phyloP scores from a whole-genome alignment of 371 early-diverging fungal genomes.

The Mortierella sp. region DNA sequence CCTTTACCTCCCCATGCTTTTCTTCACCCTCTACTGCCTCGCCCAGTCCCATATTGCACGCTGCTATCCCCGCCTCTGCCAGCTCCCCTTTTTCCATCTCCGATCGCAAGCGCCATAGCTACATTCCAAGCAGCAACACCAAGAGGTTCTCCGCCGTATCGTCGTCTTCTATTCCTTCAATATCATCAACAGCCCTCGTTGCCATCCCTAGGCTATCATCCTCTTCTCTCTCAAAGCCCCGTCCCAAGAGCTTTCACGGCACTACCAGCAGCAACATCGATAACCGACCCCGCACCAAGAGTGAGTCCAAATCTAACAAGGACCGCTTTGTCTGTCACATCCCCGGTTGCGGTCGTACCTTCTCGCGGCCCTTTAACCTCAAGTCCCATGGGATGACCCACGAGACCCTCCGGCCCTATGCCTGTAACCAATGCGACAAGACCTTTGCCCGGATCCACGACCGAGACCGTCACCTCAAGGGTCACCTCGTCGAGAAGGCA shows the following conservation, averaged over 20 bases:
- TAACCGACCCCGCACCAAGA: neutral
- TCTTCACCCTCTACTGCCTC: conserved; percentile 13
- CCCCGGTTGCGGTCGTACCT: conserved; percentile 30
- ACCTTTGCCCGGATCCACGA: conserved; percentile 45
- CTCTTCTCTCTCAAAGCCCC: neutral
- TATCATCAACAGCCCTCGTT: neutral
- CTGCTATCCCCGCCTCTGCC: neutral
- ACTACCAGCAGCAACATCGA: neutral
- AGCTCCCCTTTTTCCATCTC: neutral
- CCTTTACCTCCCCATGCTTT: neutral
- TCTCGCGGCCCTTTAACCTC: conserved; percentile 45
- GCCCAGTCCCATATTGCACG: conserved; percentile 4
- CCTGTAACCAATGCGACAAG: conserved; percentile 28
- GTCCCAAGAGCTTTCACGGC: neutral
- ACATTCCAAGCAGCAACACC: neutral
- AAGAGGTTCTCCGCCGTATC: neutral
- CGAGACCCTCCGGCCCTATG: conserved; percentile 22
- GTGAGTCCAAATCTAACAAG: neutral
- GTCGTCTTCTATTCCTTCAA: neutral
- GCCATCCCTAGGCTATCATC: neutral
- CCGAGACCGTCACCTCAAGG: conserved; percentile 33
- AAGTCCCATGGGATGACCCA: conserved; percentile 38
- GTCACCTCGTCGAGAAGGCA: conserved; percentile 27
- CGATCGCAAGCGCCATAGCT: neutral
- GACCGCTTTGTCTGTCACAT: conserved; percentile 23